A percentile compares a stretch with the other conserved stretches of the same genome.
Evolutionary conservation across 108 stramenopile species (phyloP).

Genomic region (Fistulifera pelliculosa): DNA sequence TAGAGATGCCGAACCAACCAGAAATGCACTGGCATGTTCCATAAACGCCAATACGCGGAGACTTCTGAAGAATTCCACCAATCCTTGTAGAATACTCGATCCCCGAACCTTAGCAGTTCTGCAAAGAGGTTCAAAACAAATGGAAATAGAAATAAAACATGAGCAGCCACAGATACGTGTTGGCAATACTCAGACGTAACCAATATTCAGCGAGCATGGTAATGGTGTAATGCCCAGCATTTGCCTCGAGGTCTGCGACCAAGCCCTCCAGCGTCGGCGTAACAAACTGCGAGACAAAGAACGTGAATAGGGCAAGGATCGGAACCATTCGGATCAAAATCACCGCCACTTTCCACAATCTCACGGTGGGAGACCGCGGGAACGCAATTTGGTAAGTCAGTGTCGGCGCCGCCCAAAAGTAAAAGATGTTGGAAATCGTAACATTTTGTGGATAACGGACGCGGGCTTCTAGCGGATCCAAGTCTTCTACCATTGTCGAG

Average conservation of each 20-base stretch:
- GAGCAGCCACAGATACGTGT: constrained; percentile 87
- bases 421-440: constrained; percentile 62
- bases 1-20: constrained; percentile 91
- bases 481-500: constrained; percentile 43
- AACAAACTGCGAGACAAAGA: constrained; percentile 62
- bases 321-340: constrained; percentile 46
- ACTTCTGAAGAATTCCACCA: constrained; percentile 90
- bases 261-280: constrained; percentile 45
- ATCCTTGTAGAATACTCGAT: constrained; percentile 80
- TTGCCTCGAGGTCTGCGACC: constrained; percentile 50
- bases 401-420: constrained; percentile 85
- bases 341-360: constrained; percentile 34
- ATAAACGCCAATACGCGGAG: constrained; percentile 84
- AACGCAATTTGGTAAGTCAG: constrained; percentile 82
- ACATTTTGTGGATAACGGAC: constrained; percentile 65
- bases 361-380: constrained; percentile 42
- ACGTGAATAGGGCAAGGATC: constrained; percentile 35
- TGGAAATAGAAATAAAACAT: constrained; percentile 90
- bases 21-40: constrained; percentile 94
- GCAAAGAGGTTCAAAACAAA: constrained; percentile 83
- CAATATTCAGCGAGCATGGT: constrained; percentile 62
- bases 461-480: constrained; percentile 33
- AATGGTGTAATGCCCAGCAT: constrained; percentile 29
- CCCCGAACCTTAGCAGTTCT: constrained; percentile 87
- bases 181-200: constrained; percentile 69